Conservation (phyloP, 2,329 filamentous ascomycete genomes). For the Penicillium sp. region DNA sequence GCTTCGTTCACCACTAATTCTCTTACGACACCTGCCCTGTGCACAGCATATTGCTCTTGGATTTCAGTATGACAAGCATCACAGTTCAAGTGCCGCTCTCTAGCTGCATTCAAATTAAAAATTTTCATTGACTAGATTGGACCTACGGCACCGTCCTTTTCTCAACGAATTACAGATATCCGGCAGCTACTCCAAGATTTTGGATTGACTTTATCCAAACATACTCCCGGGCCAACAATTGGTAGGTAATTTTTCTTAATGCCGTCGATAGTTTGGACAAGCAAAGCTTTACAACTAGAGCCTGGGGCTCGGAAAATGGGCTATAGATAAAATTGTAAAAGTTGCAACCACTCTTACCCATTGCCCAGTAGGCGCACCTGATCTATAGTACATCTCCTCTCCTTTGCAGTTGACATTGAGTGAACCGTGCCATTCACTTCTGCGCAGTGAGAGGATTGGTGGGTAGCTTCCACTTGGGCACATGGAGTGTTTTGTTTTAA, state of each 20-base stretch:
- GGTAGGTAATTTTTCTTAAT: slow-evolving; percentile 56
- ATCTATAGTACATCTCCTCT: slow-evolving; percentile 12
- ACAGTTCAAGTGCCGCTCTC: not conserved
- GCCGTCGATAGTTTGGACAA: not conserved
- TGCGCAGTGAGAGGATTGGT: slow-evolving; percentile 17
- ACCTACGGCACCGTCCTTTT: slow-evolving; percentile 70
- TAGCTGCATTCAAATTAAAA: not conserved
- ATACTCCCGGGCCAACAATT: slow-evolving; percentile 85
- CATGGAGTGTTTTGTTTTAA: slow-evolving; percentile 2
- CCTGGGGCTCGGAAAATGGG: too few relatives aligned
- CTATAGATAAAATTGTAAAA: not conserved
- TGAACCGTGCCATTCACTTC: slow-evolving; percentile 18
- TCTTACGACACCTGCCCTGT: slow-evolving; percentile 64
- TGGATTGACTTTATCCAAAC: slow-evolving; percentile 79
- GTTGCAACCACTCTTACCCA: not conserved
- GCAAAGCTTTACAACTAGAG: not conserved
- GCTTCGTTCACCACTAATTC: slow-evolving; percentile 17
- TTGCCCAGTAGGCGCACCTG: slow-evolving; percentile 5
- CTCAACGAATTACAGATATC: slow-evolving; percentile 79
- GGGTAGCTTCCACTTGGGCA: slow-evolving; percentile 12
- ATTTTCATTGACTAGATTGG: slow-evolving; percentile 58
- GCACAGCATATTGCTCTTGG: slow-evolving; percentile 85
- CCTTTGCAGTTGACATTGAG: slow-evolving; percentile 17
- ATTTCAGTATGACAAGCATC: slow-evolving; percentile 57
- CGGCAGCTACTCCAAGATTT: slow-evolving; percentile 77